These are phyloP conservation scores for Pisolithus orientalis DNA, from an alignment of 768 basidiomycete genomes.

Conservation along the genomic window DNA sequence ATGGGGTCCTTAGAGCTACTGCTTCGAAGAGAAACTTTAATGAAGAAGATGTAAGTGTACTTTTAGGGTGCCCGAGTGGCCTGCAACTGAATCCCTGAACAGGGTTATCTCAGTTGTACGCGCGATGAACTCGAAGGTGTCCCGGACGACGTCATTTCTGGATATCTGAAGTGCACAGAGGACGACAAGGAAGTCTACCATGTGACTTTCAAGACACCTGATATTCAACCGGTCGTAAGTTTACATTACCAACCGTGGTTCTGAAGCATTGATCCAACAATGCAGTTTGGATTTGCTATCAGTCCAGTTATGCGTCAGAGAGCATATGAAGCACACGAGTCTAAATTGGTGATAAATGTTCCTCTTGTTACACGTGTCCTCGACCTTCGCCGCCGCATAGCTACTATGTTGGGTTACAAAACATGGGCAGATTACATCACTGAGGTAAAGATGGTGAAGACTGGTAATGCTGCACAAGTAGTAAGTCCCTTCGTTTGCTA, in stretches of 20 bases:
- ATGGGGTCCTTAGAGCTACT: not conserved
- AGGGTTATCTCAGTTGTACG: conserved; percentile 63
- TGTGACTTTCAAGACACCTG: conserved; percentile 76
- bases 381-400: conserved; percentile 63
- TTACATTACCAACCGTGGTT: not conserved
- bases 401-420: conserved; percentile 60
- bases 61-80: not conserved
- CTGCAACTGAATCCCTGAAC: not conserved
- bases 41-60: conserved; percentile 62
- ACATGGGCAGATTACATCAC: conserved; percentile 84
- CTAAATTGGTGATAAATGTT: conserved; percentile 60
- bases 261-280: not conserved
- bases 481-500: conserved; percentile 28
- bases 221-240: conserved; percentile 70
- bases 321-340: conserved; percentile 64
- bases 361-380: conserved; percentile 64
- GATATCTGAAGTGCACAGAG: conserved; percentile 62
- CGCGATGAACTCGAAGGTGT: conserved; percentile 74
- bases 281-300: conserved; percentile 74
- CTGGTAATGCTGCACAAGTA: conserved; percentile 50
- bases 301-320: conserved; percentile 60
- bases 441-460: conserved; percentile 83
- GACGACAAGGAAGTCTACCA: conserved; percentile 56
- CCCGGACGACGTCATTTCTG: conserved; percentile 70
- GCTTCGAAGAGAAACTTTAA: conserved; percentile 74